Base-by-base conservation (phyloP, 257 asterid species). In the Fraxinus pennsylvanica region DNA sequence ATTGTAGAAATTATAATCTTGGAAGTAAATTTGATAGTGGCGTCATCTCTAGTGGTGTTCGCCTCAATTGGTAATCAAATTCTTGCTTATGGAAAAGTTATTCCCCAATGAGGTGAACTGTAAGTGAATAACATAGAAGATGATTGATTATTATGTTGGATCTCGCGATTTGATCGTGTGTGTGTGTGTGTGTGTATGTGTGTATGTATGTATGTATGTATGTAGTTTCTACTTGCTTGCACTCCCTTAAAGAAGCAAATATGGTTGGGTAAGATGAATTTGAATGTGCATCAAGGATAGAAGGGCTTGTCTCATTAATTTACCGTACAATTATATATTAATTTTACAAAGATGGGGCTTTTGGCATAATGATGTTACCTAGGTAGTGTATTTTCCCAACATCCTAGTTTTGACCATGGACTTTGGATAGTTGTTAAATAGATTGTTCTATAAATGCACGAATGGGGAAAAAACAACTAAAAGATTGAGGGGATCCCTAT, bases 221-320 rank as follows among this genome's bases (percentile, higher is more conserved):
- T 52, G 7, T 3, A 61, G 68, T 61, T 61, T 61, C 32, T 12
- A 61, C 38, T 61, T 35, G 78, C 22, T 57, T 54, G 15, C 43
- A 15, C 68, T 73, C 50, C 13, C 47, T 13, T 19, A 50, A n/a
- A 14, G 76, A 73, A 36, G 22, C 21, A 54, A 50, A 38, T 38
- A 27, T 7, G 30, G 71, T 17, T 9, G 25, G 70, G 33, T 35
- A n/a, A 54, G 52, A 74, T 3, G 21, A 15, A 74, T 54, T 32
- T 30, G 38, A 50, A 29, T n/a, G 35, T 52, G 68, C 77, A 50
- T 47, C 68, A 52, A 73, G 63, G 36, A 30, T 39, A 65, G 72
- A 65, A 65, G 6, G 67, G 74, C 15, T 5, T 33, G 65, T 47
- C 30, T 76, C 78, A 8, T 5, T 36, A 65, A 63, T 43, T 21